phyloP scores from a whole-genome alignment of 805 yeast species.

The Zygotorulaspora danielsina region DNA sequence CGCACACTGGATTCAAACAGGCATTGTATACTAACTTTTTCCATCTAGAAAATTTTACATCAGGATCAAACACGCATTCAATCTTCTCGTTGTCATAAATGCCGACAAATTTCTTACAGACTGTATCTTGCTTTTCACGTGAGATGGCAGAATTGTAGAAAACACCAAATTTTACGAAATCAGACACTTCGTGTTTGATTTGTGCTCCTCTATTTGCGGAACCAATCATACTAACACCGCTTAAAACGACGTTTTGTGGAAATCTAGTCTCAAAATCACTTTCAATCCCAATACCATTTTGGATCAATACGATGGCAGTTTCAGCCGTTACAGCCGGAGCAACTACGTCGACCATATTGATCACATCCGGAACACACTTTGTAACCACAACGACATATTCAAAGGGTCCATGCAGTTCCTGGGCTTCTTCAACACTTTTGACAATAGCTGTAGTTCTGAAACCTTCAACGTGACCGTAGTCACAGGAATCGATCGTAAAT shows the following conservation, averaged over 20 bases:
- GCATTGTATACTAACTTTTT: slow-evolving; percentile 65
- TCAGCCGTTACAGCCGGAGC: slow-evolving; percentile 43
- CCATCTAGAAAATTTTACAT: slow-evolving; percentile 47
- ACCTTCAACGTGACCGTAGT: slow-evolving; percentile 48
- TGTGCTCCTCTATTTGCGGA: slow-evolving; percentile 15
- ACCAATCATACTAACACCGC: slow-evolving; percentile 18
- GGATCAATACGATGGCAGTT: slow-evolving; percentile 5
- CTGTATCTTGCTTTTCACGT: slow-evolving; percentile 6
- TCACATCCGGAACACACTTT: slow-evolving; percentile 58
- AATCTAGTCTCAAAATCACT: slow-evolving; percentile 2
- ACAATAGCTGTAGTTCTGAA: slow-evolving; percentile 47
- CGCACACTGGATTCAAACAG: slow-evolving; percentile 56
- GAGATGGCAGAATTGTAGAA: slow-evolving; percentile 12
- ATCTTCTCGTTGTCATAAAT: slow-evolving; percentile 15
- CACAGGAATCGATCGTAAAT: slow-evolving; percentile 51
- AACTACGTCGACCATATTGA: slow-evolving; percentile 42
- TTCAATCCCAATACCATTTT: slow-evolving; percentile 48
- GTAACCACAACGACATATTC: slow-evolving; percentile 59
- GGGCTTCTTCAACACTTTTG: slow-evolving; percentile 40
- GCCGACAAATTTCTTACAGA: slow-evolving; percentile 9
- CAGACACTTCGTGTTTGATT: slow-evolving; percentile 12
- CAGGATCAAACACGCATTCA: slow-evolving; percentile 12
- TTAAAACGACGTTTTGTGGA: slow-evolving; percentile 7
- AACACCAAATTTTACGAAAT: slow-evolving; percentile 14
- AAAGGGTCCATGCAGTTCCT: slow-evolving; percentile 34